These are phyloP conservation scores for Pseudogymnoascus sp. DNA, from an alignment of 2,329 filamentous ascomycete genomes.

Conservation along the genomic window DNA sequence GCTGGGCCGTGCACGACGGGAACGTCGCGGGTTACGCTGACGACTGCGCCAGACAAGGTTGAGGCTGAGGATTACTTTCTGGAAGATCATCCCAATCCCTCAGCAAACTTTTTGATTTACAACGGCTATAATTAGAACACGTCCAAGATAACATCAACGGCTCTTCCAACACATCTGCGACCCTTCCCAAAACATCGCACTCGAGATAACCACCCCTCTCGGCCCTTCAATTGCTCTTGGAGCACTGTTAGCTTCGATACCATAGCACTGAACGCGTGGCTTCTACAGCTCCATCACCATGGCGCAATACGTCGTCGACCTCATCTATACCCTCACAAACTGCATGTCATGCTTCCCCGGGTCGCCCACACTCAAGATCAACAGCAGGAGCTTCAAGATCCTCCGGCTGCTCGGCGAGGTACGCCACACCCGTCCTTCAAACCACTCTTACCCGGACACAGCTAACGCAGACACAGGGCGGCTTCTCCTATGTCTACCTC, in stretches of 20 bases:
- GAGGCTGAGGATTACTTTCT: background rate
- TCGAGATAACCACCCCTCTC: background rate
- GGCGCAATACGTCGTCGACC: slow-evolving; percentile 79
- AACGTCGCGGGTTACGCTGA: background rate
- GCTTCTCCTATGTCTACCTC: slow-evolving; percentile 98
- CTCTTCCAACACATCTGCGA: background rate
- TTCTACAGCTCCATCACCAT: slow-evolving; percentile 35
- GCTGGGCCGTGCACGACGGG: background rate
- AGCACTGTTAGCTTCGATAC: slow-evolving; percentile 17
- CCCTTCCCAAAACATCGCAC: background rate
- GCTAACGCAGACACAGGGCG: slow-evolving; percentile 51
- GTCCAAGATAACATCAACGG: background rate
- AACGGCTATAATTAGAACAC: background rate
- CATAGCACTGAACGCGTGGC: background rate
- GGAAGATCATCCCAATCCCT: background rate
- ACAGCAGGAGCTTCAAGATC: slow-evolving; percentile 91
- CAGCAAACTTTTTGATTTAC: background rate
- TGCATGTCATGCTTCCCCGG: slow-evolving; percentile 96
- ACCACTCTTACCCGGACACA: background rate
- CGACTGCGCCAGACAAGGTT: background rate
- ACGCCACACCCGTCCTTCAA: slow-evolving; percentile 23
- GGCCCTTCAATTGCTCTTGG: background rate
- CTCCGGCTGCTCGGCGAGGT: slow-evolving; percentile 87
- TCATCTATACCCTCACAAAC: slow-evolving; percentile 85
- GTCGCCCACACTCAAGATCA: slow-evolving; percentile 90